These are phyloP conservation scores for Chiua virens DNA, from an alignment of 768 basidiomycete genomes.

Conservation along the genomic window DNA sequence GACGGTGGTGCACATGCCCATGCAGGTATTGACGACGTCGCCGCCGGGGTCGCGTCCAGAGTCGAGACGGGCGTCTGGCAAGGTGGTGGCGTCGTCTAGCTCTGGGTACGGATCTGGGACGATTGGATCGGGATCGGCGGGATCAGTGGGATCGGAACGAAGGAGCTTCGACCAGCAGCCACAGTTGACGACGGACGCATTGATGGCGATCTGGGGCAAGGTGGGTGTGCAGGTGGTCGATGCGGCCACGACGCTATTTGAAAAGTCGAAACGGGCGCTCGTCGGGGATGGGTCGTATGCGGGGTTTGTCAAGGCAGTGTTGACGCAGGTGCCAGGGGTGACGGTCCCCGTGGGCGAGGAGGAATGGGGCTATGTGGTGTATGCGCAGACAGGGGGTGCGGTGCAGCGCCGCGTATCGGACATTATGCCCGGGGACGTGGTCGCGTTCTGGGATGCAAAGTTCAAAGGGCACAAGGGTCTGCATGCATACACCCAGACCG, in stretches of 20 bases:
- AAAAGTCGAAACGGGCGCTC: slow-evolving; percentile 73
- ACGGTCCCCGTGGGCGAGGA: slow-evolving; percentile 34
- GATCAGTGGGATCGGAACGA: slow-evolving; percentile 1
- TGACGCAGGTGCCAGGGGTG: slow-evolving; percentile 67
- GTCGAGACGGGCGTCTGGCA: slow-evolving; percentile 9
- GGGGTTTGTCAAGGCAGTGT: slow-evolving; percentile 71
- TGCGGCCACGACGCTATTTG: slow-evolving; percentile 62
- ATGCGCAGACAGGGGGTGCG: slow-evolving; percentile 61
- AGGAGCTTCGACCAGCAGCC: slow-evolving; percentile 32
- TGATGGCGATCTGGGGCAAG: slow-evolving; percentile 68
- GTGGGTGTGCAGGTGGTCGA: slow-evolving; percentile 77
- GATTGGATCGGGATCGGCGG: neutral
- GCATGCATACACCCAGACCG: slow-evolving; percentile 64
- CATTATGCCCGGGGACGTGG: slow-evolving; percentile 83
- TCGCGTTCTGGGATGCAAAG: slow-evolving; percentile 71
- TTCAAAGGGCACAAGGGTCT: slow-evolving; percentile 82
- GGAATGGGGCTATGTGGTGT: slow-evolving; percentile 74
- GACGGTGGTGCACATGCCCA: slow-evolving; percentile 32
- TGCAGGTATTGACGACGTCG: slow-evolving; percentile 11
- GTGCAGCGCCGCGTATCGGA: slow-evolving; percentile 78
- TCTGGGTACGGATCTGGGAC: slow-evolving; percentile 7
- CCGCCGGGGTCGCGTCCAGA: slow-evolving; percentile 6
- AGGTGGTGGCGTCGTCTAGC: slow-evolving; percentile 7
- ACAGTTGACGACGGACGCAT: slow-evolving; percentile 55
- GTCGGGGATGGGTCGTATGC: slow-evolving; percentile 84